Conservation (phyloP, 371 early-diverging fungal genomes). For the Sporodiniella umbellata region DNA sequence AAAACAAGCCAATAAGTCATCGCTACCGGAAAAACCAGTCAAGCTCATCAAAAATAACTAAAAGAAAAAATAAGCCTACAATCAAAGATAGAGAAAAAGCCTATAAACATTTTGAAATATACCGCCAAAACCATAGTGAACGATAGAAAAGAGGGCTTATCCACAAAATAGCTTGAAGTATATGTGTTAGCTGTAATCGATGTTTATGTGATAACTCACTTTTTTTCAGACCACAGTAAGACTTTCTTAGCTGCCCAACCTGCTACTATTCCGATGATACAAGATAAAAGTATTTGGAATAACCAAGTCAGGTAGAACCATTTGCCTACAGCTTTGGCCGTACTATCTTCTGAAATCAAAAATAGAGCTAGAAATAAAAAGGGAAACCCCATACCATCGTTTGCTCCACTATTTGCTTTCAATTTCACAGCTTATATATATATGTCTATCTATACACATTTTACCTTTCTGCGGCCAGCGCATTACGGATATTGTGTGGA, state of each 20-base stretch:
- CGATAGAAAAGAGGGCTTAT: slow-evolving; percentile 87
- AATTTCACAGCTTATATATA: not conserved
- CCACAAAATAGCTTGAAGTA: slow-evolving; percentile 65
- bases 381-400: slow-evolving; percentile 87
- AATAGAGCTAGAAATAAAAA: slow-evolving; percentile 84
- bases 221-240: slow-evolving; percentile 69
- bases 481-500: slow-evolving; percentile 79
- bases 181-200: too few relatives aligned
- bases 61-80: not conserved
- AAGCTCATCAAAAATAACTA: slow-evolving; percentile 76
- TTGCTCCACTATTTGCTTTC: slow-evolving; percentile 60
- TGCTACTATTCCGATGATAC: slow-evolving; percentile 73
- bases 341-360: slow-evolving; percentile 53
- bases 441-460: slow-evolving; percentile 10
- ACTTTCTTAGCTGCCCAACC: slow-evolving; percentile 74
- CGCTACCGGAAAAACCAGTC: slow-evolving; percentile 78
- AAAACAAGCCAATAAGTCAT: slow-evolving; percentile 90
- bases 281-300: slow-evolving; percentile 75
- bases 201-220: slow-evolving; percentile 36
- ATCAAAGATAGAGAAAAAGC: not conserved
- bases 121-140: slow-evolving; percentile 89
- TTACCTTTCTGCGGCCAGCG: slow-evolving; percentile 85
- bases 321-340: slow-evolving; percentile 66
- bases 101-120: slow-evolving; percentile 13
- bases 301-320: slow-evolving; percentile 78